Evolutionary conservation across 169 alveolate species (phyloP), one percentile per base, ranked within the genome.

Genomic region (Plasmodium adleri): DNA sequence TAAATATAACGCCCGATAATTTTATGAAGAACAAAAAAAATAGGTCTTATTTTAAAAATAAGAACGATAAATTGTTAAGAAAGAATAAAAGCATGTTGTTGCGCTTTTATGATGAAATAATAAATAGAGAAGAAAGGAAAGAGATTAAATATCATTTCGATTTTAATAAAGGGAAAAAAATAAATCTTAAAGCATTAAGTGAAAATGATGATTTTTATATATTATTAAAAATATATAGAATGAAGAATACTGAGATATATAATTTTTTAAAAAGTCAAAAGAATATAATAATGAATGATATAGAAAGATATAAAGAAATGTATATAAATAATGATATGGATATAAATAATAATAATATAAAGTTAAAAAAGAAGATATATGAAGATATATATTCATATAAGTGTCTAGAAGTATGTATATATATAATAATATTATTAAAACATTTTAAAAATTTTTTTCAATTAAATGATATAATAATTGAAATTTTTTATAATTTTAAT

Each of bases 391-490:
- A 86, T 59, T 28, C 92, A 13, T 86, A 71, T 50, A 86, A 86
- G 45, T 86, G 92, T 52, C 54, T 86, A 17, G 92, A 86, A 86
- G 80, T 73, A 45, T 71, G 88, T 26, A 43, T 70, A 32, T 86
- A 86, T 52, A 71, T 86, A 67, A 86, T 86, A 15, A 63, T 86
- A 32, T 50, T 86, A 17, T 39, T 86, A 56, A 86, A 86, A 58
- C 92, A 86, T 59, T 86, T 86, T 66, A 86, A 86, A 45, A 71
- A 52, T 24, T 86, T 86, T 74, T 70, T 71, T 73, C 92, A 86
- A 39, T 39, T 86, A 22, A 86, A 86, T 86, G 92, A 86, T 15
- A 87, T 86, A 7, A 59, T 86, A 28, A 45, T 73, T n/a, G 76
- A 86, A 15, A 86, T 86, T 13, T 64, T 86, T 9, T 71, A 86